phyloP scores from a whole-genome alignment of 2,329 filamentous ascomycete genomes.

The Xylaria sp. region DNA sequence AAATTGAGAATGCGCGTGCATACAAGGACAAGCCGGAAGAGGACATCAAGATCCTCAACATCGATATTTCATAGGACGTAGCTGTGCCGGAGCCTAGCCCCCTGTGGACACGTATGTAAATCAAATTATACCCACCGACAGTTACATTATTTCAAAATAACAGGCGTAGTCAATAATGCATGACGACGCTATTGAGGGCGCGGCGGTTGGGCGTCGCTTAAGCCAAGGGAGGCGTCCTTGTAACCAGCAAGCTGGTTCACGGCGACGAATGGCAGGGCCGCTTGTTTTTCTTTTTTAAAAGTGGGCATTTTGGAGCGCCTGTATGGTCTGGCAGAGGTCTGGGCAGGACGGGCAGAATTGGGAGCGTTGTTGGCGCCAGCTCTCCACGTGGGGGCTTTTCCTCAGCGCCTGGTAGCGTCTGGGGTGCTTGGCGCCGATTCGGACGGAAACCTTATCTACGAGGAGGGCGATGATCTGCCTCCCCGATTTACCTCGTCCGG shows the following conservation, averaged over 20 bases:
- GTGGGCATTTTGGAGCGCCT: too few species aligned
- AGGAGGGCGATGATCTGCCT: constrained; percentile 4
- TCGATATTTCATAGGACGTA: constrained; percentile 60
- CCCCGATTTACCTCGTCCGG: constrained; percentile 1
- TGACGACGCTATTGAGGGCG: not conserved
- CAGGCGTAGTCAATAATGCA: constrained; percentile 1
- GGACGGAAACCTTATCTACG: constrained; percentile 23
- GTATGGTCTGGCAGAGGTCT: too few species aligned
- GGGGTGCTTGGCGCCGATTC: constrained; percentile 25
- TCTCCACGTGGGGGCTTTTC: constrained; percentile 24
- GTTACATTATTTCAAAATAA: constrained; percentile 13
- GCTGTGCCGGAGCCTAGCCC: constrained; percentile 3
- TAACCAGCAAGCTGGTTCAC: constrained; percentile 17
- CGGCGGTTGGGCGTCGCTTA: constrained; percentile 11
- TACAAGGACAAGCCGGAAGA: constrained; percentile 93
- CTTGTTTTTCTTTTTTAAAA: constrained; percentile 24
- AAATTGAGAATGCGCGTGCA: constrained; percentile 89
- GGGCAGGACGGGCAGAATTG: too few species aligned
- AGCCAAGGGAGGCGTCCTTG: constrained; percentile 16
- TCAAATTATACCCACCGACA: constrained; percentile 4
- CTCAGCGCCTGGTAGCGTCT: constrained; percentile 3
- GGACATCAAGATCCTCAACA: constrained; percentile 96
- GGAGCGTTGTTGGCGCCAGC: constrained; percentile 11
- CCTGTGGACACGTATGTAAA: constrained; percentile 11
- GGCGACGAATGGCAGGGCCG: constrained; percentile 4